Evolutionary conservation across 176 grass and related monocot genomes (phyloP), one percentile per base, ranked within the genome.

Genomic region (Tillandsia fasciculata): DNA sequence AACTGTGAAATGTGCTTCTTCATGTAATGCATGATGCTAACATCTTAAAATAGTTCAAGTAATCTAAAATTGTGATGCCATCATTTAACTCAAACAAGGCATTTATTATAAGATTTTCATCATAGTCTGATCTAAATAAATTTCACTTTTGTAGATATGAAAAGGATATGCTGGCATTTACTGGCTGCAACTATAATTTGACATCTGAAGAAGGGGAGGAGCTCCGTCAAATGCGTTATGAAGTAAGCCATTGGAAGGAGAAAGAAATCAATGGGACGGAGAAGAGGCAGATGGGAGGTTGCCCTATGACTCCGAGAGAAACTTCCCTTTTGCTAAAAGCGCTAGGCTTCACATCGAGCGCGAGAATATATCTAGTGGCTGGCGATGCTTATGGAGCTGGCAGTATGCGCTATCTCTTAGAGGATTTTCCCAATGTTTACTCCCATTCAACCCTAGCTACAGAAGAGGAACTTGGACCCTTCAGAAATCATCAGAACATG

Each of bases 141-240:
- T 61, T 50, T 24, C 28, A 33, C 18, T 48, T 63, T 69, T 83
- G 51, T 84, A 97, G 94, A 72, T 97, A 93, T 70, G 94, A 97
- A 65, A 97, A 97, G 74, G 94, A 97, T 67, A 97, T 97, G 94
- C 78, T 97, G 76, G 89, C 94, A 67, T 97, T 97, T 87, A 97
- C 94, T 58, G 94, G 94, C 69, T 97, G 94, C 63, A 83, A 79
- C 70, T 82, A 92, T 65, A 85, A 72, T 74, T 79, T 97, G 71
- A 92, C 89, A 64, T 76, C 53, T 49, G 77, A 85, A 71, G 94
- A 97, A 81, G 89, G 82, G 20, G 81, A 92, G 53, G 84, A 86
- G 67, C 74, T 97, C 72, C 74, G 56, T 48, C 85, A 82, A 58
- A 97, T 97, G 94, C 94, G 94, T 48, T 92, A 90, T 76, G 89